Conservation (phyloP, 192 early-diverging fungal species). For the Coemansia sp. region DNA sequence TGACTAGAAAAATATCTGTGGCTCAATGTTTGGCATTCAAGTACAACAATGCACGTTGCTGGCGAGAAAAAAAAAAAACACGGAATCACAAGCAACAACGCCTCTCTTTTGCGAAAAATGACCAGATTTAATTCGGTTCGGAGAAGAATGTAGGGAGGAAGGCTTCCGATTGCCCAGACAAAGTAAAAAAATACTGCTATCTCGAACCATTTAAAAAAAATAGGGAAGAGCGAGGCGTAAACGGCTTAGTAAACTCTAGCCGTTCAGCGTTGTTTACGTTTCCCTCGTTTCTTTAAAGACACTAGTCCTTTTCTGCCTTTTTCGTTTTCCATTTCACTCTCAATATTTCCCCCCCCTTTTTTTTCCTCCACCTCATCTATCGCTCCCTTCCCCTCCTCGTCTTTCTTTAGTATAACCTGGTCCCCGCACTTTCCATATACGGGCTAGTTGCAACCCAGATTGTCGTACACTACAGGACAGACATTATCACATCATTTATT, state of each 20-base stretch:
- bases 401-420: neutral
- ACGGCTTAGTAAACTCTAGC: neutral
- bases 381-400: too few species aligned
- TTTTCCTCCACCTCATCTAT: neutral
- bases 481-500: neutral
- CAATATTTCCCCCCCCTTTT: neutral
- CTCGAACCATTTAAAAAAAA: neutral
- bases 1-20: neutral
- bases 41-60: neutral
- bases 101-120: neutral
- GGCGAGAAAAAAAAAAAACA: too few species aligned
- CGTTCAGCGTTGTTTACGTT: neutral
- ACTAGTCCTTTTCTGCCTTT: neutral
- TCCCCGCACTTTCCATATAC: neutral
- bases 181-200: neutral
- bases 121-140: neutral
- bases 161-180: neutral
- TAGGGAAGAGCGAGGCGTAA: neutral
- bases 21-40: neutral
- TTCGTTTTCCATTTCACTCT: neutral
- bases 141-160: constrained; percentile 2
- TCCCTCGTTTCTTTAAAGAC: neutral
- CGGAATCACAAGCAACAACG: neutral
- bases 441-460: neutral
- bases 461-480: neutral